These are phyloP conservation scores for Lepidium didymum DNA, from an alignment of 345 rosid genomes.

Conservation along the genomic window DNA sequence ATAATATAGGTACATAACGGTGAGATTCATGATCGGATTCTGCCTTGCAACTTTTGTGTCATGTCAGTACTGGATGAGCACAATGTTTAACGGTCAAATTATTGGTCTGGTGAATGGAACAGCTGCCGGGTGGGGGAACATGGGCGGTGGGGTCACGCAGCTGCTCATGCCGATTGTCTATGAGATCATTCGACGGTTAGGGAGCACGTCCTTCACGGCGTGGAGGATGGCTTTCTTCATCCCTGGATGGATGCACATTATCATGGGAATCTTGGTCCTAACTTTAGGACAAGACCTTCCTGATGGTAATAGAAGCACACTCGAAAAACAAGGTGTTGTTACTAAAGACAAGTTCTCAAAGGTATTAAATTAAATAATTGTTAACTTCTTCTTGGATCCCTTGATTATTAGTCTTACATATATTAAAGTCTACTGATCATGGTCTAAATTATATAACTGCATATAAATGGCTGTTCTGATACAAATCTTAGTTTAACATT, in stretches of 20 bases:
- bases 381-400: conserved; percentile 9
- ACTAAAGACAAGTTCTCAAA: conserved; percentile 69
- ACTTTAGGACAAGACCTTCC: conserved; percentile 91
- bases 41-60: conserved; percentile 90
- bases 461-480: background rate
- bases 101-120: conserved; percentile 88
- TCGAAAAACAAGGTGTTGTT: conserved; percentile 69
- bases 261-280: conserved; percentile 68
- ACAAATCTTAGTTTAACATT: background rate
- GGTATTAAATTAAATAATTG: conserved; percentile 27
- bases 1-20: conserved; percentile 39
- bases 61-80: conserved; percentile 96
- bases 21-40: conserved; percentile 90
- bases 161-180: conserved; percentile 77
- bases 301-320: conserved; percentile 64
- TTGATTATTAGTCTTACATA: background rate
- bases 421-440: background rate
- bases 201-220: conserved; percentile 72
- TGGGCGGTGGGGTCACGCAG: conserved; percentile 94
- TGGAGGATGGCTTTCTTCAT: conserved; percentile 90
- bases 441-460: background rate
- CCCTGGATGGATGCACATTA: conserved; percentile 62
- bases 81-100: conserved; percentile 85
- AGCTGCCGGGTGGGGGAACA: conserved; percentile 93
- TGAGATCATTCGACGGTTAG: conserved; percentile 43